Base-by-base conservation (phyloP, 2,329 filamentous ascomycete species). In the Elsinoe perseae region DNA sequence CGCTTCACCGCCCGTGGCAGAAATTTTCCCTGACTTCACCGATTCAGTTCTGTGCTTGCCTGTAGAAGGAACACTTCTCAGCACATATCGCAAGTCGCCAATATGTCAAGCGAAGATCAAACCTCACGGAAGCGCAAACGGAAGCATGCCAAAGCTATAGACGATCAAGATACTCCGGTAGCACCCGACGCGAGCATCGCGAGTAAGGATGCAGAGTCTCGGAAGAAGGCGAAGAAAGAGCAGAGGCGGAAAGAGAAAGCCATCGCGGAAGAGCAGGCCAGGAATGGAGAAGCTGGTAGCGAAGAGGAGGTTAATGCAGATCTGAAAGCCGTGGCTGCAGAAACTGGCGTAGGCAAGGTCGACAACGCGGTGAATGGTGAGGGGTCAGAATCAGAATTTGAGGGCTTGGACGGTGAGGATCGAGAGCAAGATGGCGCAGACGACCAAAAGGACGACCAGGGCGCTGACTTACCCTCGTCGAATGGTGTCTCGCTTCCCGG, bases 401-500 rank as follows among this genome's bases (percentile, higher is more conserved):
- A 65, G 14, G 60, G 65, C 32, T 61, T 65, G 20, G 67, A 67
- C 20, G 66, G 68, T 10, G 68, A 64, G 20, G 66, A 64, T 18
- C 67, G 59, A 58, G 64, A 53, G 56, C 9, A 28, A 14, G 21
- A 16, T 18, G 44, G 25, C 7, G 44, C 27, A 16, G 32, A 55
- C 4, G 60, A 64, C 62, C 27, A 63, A 63, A 68, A 74, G 10
- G 62, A 69, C 9, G 69, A 67, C 43, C 63, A 68, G 50, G 63
- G 69, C 7, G 68, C 73, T 23, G 80, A 80, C 56, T 71, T 83
- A 8, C 79, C 80, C n/a, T 77, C 78, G 8, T 71, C 67, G 69
- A 77, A 70, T 65, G 79, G 75, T 12, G 77, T 84, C 52, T 74
- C 77, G 10, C 69, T 84, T 52, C 84, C 84, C 2, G 77, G 77